A percentile compares a stretch with the other conserved stretches of the same genome.
phyloP scores from a whole-genome alignment of 371 early-diverging fungal species.

The Lichtheimia hyalospora region DNA sequence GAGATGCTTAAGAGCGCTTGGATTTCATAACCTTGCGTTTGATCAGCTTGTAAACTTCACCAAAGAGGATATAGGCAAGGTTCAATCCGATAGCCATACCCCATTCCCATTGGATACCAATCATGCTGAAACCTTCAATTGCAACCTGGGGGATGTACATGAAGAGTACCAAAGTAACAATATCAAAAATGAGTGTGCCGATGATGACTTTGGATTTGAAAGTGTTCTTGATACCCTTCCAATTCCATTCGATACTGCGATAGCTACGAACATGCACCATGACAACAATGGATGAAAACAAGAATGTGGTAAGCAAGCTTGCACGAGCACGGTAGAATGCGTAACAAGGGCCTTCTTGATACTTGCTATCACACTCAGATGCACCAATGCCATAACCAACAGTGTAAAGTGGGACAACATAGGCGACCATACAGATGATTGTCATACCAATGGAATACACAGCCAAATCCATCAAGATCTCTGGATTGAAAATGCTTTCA shows the following conservation, averaged over 20 bases:
- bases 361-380: constrained; percentile 55
- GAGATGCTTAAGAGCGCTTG: neutral
- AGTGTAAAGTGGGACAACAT: constrained; percentile 58
- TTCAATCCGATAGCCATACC: constrained; percentile 54
- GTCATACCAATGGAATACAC: constrained; percentile 53
- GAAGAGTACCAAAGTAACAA: constrained; percentile 48
- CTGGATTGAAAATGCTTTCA: constrained; percentile 56
- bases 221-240: constrained; percentile 35
- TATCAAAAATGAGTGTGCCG: constrained; percentile 49
- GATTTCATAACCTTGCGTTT: constrained; percentile 23
- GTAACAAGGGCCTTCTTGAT: constrained; percentile 47
- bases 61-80: constrained; percentile 48
- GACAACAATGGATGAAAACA: constrained; percentile 60
- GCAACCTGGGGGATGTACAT: constrained; percentile 69
- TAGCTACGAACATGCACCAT: constrained; percentile 66
- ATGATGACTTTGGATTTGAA: constrained; percentile 54
- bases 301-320: constrained; percentile 55
- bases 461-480: constrained; percentile 21
- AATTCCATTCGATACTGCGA: constrained; percentile 54
- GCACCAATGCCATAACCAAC: constrained; percentile 51
- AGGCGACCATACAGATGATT: constrained; percentile 47
- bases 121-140: constrained; percentile 59
- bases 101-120: constrained; percentile 70
- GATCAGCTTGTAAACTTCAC: constrained; percentile 53
- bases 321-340: constrained; percentile 67